A percentile compares a stretch with the other conserved stretches of the same genome.
phyloP scores from a whole-genome alignment of 106 monocot species.

The Vanilla planifolia region DNA sequence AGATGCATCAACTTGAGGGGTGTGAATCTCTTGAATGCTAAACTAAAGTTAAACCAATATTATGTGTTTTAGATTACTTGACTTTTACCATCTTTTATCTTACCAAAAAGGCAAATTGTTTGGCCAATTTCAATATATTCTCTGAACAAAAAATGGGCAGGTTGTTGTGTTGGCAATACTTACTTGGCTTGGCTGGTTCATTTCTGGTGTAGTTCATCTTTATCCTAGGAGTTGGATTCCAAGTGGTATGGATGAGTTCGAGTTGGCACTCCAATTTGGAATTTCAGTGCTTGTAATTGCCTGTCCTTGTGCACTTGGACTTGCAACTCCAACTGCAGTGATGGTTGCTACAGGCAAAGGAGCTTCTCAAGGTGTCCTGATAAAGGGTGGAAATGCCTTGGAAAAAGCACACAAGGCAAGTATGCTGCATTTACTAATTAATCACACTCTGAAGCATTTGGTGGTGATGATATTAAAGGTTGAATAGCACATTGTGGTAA shows the following conservation, averaged over 20 bases:
- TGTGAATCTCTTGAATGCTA: too few relatives aligned
- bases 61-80: too few relatives aligned
- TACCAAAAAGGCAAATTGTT: too few relatives aligned
- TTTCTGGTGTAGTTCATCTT: conserved; percentile 50
- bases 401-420: conserved; percentile 90
- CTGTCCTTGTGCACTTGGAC: conserved; percentile 90
- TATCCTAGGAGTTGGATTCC: conserved; percentile 84
- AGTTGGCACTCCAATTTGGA: conserved; percentile 87
- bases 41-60: too few relatives aligned
- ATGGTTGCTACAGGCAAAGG: conserved; percentile 99
- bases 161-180: conserved; percentile 61
- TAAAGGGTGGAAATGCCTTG: conserved; percentile 90
- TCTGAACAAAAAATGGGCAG: conserved; percentile 18
- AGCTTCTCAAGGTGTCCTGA: conserved; percentile 91
- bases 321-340: conserved; percentile 95
- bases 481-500: not conserved
- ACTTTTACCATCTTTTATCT: too few relatives aligned
- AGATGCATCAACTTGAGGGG: too few relatives aligned
- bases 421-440: not conserved
- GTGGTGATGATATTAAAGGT: not conserved
- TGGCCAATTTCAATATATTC: too few relatives aligned
- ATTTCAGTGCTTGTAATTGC: conserved; percentile 94
- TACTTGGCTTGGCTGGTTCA: conserved; percentile 82
- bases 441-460: not conserved
- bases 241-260: conserved; percentile 80